Evolutionary conservation across 2,329 filamentous ascomycete genomes (phyloP).

Genomic region (Endocalyx cinctus): DNA sequence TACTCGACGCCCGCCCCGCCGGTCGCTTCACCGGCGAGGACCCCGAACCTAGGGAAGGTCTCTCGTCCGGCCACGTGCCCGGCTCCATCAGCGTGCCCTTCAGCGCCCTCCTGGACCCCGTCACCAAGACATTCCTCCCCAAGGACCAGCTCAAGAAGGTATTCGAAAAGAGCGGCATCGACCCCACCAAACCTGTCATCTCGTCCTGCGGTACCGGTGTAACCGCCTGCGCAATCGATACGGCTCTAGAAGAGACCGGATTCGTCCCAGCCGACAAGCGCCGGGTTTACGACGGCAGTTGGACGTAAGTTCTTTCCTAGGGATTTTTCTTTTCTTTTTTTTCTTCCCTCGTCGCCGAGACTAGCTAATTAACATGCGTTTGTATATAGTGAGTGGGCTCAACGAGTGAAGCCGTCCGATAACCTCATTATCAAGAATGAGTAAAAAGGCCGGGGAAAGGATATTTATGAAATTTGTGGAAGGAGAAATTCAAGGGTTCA

Average conservation of each 20-base stretch:
- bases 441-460: conserved; percentile 6
- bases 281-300: conserved; percentile 90
- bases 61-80: conserved; percentile 89
- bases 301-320: conserved; percentile 71
- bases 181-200: conserved; percentile 76
- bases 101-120: conserved; percentile 71
- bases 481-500: background rate
- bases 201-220: conserved; percentile 91
- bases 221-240: conserved; percentile 85
- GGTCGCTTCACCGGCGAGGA: conserved; percentile 79
- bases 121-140: conserved; percentile 75
- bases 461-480: background rate
- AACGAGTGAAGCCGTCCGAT: conserved; percentile 57
- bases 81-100: conserved; percentile 81
- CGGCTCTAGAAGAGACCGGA: conserved; percentile 74
- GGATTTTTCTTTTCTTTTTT: no score
- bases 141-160: conserved; percentile 67
- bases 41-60: conserved; percentile 78
- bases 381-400: conserved; percentile 58
- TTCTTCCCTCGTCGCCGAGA: no score
- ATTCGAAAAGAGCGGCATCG: conserved; percentile 75
- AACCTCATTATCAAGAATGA: conserved; percentile 55
- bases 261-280: conserved; percentile 64
- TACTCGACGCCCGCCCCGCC: conserved; percentile 78
- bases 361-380: conserved; percentile 11